Evolutionary conservation across 495 filamentous ascomycete species (phyloP).

Genomic region (Hypoxylon lienhwacheense): DNA sequence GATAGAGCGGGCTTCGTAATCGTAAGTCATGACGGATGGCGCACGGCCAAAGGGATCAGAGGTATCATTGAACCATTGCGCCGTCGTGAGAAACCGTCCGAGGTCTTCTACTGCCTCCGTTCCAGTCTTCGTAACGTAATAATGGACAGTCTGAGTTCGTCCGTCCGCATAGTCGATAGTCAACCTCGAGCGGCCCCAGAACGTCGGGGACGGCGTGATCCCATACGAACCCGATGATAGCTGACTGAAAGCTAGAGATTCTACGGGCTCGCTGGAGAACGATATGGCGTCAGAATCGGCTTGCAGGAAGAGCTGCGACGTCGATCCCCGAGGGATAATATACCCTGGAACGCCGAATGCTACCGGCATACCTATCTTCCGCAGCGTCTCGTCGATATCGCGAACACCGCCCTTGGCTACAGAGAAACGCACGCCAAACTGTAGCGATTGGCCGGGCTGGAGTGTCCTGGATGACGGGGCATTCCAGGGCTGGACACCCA

Average conservation of each 20-base stretch:
- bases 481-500: constrained; percentile 49
- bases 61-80: constrained; percentile 49
- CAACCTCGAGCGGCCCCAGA: constrained; percentile 48
- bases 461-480: constrained; percentile 47
- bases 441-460: constrained; percentile 43
- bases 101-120: constrained; percentile 41
- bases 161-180: constrained; percentile 47
- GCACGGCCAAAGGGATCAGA: constrained; percentile 53
- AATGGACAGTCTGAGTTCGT: constrained; percentile 51
- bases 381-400: constrained; percentile 46
- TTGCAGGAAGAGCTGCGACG: constrained; percentile 45
- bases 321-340: constrained; percentile 48
- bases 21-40: constrained; percentile 55
- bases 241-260: constrained; percentile 26
- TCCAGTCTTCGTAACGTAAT: constrained; percentile 50
- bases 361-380: constrained; percentile 43
- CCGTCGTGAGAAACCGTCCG: constrained; percentile 45
- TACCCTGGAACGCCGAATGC: constrained; percentile 54
- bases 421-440: constrained; percentile 52
- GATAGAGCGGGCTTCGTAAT: constrained; percentile 42
- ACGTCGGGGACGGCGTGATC: constrained; percentile 35
- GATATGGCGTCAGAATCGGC: constrained; percentile 31
- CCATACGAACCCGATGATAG: constrained; percentile 25
- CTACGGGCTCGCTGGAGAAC: constrained; percentile 32
- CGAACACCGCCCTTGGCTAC: constrained; percentile 42